Evolutionary conservation across 2,329 filamentous ascomycete species (phyloP), one percentile per base, ranked within the genome.

Genomic region (Pezizomycotina sp.): DNA sequence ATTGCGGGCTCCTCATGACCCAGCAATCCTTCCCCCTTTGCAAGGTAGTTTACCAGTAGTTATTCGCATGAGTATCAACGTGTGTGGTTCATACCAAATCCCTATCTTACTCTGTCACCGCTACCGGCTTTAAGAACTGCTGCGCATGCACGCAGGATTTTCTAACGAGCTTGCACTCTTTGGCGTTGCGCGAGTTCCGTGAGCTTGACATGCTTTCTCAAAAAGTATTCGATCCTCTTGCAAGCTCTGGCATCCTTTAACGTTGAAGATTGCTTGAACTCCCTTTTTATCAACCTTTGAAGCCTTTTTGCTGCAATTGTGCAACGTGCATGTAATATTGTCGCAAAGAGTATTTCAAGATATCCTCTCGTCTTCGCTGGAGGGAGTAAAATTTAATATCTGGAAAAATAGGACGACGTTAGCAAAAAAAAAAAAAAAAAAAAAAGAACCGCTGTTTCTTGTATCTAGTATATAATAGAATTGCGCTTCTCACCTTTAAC

Each of bases 261-360:
- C 36, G 18, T 47, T 31, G 23, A 25, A n/a, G n/a, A n/a, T n/a
- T n/a, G n/a, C n/a, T n/a, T n/a, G n/a, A 22, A 19, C 31, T 29
- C n/a, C 30, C 26, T 19, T 29, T 19, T 42, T 34, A 48, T 49
- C 13, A 35, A 50, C 59, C 36, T 64, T 60, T 19, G 56, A 52
- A 41, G 60, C 57, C 36, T 65, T 65, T 44, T 72, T 67, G 10
- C 48, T 76, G 69, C 28, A 80, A 64, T 20, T n/a, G 22, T 8
- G n/a, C 22, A n/a, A 8, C 8, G 22, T 8, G n/a, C n/a, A 8
- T 8, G n/a, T 23, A 95, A 69, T 8, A 83, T 58, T 2, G 73
- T 77, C 31, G 89, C 72, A 10, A 95, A 63, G 47, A 93, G 59
- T 5, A 89, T 62, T 56, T 93, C 82, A 28, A 84, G 64, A 53